These are phyloP conservation scores for Pisolithus orientalis DNA, from an alignment of 768 basidiomycete species.

Conservation along the genomic window DNA sequence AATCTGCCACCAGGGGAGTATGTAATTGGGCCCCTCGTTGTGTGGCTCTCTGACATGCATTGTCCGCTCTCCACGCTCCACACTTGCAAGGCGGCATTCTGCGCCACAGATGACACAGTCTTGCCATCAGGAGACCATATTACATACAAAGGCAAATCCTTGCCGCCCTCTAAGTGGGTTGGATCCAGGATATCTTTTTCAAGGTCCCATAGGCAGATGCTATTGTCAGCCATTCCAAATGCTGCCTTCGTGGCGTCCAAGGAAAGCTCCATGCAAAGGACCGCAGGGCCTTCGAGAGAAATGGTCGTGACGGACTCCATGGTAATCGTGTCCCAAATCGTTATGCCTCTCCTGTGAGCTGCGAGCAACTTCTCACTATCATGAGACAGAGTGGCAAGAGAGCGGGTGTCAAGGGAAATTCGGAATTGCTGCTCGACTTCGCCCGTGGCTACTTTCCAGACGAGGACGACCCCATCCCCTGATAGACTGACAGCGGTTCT, in stretches of 20 bases:
- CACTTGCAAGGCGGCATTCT: not conserved
- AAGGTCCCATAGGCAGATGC: conserved; percentile 9
- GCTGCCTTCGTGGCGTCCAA: conserved; percentile 1
- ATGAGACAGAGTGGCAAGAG: not conserved
- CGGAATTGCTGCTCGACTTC: not conserved
- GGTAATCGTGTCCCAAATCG: not conserved
- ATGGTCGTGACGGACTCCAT: not conserved
- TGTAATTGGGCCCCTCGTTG: not conserved
- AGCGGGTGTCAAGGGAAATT: not conserved
- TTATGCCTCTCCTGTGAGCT: not conserved
- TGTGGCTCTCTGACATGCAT: not conserved
- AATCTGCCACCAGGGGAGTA: not conserved
- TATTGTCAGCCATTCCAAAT: conserved; percentile 11
- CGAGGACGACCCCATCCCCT: conserved; percentile 1
- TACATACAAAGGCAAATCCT: not conserved
- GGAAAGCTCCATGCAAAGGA: conserved; percentile 5
- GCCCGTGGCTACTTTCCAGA: conserved; percentile 7
- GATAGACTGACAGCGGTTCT: conserved; percentile 7
- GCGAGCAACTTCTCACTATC: not conserved
- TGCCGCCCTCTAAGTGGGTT: not conserved
- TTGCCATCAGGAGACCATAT: conserved; percentile 6
- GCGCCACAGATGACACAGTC: not conserved
- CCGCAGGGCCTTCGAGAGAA: not conserved
- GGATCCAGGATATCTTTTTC: not conserved
- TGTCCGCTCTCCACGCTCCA: not conserved